A percentile compares a stretch with the other conserved stretches of the same genome.
These are phyloP conservation scores for Saccharomyces hybrid DNA, from an alignment of 1,139 yeast genomes.

Conservation along the genomic window DNA sequence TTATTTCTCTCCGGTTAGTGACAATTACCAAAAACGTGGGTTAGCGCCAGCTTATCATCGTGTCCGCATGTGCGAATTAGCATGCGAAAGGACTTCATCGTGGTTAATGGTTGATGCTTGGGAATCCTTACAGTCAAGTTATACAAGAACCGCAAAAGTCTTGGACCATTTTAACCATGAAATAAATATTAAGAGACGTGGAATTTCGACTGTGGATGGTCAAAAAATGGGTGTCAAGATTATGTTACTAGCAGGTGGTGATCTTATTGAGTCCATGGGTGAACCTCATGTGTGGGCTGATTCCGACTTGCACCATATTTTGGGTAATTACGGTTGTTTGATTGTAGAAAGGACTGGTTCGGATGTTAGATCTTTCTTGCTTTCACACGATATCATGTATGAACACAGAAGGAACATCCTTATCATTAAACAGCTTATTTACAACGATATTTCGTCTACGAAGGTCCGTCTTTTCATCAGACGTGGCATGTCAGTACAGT, in stretches of 20 bases:
- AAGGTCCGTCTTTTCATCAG: slow-evolving; percentile 86
- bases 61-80: slow-evolving; percentile 95
- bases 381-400: slow-evolving; percentile 93
- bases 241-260: slow-evolving; percentile 96
- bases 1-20: slow-evolving; percentile 92
- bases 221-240: slow-evolving; percentile 80
- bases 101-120: slow-evolving; percentile 99
- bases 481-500: slow-evolving; percentile 94
- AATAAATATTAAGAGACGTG: slow-evolving; percentile 81
- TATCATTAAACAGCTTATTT: slow-evolving; percentile 89
- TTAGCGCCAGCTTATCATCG: slow-evolving; percentile 81
- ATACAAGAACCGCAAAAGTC: slow-evolving; percentile 90
- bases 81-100: slow-evolving; percentile 90
- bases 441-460: slow-evolving; percentile 91
- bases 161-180: slow-evolving; percentile 95
- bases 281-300: slow-evolving; percentile 99
- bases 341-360: slow-evolving; percentile 95
- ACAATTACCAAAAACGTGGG: slow-evolving; percentile 88
- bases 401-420: slow-evolving; percentile 88
- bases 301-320: slow-evolving; percentile 83
- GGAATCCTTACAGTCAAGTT: slow-evolving; percentile 88
- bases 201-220: slow-evolving; percentile 68
- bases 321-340: slow-evolving; percentile 91
- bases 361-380: slow-evolving; percentile 83
- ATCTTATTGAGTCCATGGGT: slow-evolving; percentile 96